Conservation (phyloP, 2,329 filamentous ascomycete species). For the Ascosphaera apis region DNA sequence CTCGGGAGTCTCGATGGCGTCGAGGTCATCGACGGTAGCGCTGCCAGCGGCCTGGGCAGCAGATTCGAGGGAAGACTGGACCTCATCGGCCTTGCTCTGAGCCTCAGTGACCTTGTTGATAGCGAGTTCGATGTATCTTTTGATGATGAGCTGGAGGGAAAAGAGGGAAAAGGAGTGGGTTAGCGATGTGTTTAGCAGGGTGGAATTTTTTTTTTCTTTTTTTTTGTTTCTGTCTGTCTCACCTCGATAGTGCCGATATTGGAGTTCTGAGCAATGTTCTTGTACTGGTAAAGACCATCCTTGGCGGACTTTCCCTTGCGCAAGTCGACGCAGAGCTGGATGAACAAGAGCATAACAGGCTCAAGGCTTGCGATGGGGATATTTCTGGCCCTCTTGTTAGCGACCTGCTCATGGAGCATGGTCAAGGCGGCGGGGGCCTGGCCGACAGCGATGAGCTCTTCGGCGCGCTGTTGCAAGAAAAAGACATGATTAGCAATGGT, state of each 20-base stretch:
- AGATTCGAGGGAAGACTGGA: conserved; percentile 69
- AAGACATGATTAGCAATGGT: conserved; percentile 6
- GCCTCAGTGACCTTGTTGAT: conserved; percentile 90
- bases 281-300: conserved; percentile 98
- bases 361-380: conserved; percentile 88
- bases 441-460: conserved; percentile 95
- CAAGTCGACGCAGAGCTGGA: conserved; percentile 88
- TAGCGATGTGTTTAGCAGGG: conserved; percentile 2
- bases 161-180: conserved; percentile 4
- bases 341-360: conserved; percentile 94
- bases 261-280: conserved; percentile 98
- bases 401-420: conserved; percentile 97
- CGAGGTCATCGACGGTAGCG: conserved; percentile 73
- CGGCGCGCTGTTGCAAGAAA: conserved; percentile 39
- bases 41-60: conserved; percentile 43
- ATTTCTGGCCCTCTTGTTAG: conserved; percentile 92
- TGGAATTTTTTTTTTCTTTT: conserved; percentile 1
- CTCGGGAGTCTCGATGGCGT: conserved; percentile 92
- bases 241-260: conserved; percentile 96
- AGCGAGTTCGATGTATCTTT: conserved; percentile 93
- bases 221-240: no score
- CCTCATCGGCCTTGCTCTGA: conserved; percentile 85
- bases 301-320: conserved; percentile 97
- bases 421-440: conserved; percentile 81
- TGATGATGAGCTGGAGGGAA: conserved; percentile 50